Evolutionary conservation across 306 rosid species (phyloP).

Genomic region (Cucumis hystrix): DNA sequence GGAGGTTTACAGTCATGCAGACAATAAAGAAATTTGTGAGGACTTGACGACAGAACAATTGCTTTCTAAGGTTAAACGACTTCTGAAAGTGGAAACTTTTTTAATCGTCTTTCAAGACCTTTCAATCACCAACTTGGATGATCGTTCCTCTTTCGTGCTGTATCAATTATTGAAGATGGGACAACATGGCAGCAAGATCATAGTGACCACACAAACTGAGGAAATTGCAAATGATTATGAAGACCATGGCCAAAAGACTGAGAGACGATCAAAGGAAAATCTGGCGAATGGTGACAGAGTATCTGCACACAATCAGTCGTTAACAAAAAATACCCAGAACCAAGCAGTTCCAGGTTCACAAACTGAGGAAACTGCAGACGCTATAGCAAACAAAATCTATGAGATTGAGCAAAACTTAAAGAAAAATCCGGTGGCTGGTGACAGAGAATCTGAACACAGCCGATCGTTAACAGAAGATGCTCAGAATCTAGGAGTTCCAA

Average conservation of each 20-base stretch:
- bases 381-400: not conserved
- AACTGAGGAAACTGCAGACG: no score
- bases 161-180: not conserved
- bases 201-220: not conserved
- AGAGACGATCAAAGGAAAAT: not conserved
- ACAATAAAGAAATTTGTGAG: not conserved
- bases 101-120: not conserved
- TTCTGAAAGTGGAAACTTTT: not conserved
- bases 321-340: not conserved
- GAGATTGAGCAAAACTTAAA: not conserved
- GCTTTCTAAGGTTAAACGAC: not conserved
- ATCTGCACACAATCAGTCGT: no score
- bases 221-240: not conserved
- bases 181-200: not conserved
- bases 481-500: not conserved
- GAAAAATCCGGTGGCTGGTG: not conserved
- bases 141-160: not conserved
- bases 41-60: not conserved
- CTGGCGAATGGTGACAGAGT: no score
- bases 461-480: no score
- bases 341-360: not conserved
- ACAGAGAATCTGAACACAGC: no score
- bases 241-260: not conserved
- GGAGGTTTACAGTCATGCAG: not conserved
- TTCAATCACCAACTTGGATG: not conserved